A percentile compares a stretch with the other conserved stretches of the same genome.
phyloP scores from a whole-genome alignment of 1,139 yeast species.

The Scheffersomyces stambukii region DNA sequence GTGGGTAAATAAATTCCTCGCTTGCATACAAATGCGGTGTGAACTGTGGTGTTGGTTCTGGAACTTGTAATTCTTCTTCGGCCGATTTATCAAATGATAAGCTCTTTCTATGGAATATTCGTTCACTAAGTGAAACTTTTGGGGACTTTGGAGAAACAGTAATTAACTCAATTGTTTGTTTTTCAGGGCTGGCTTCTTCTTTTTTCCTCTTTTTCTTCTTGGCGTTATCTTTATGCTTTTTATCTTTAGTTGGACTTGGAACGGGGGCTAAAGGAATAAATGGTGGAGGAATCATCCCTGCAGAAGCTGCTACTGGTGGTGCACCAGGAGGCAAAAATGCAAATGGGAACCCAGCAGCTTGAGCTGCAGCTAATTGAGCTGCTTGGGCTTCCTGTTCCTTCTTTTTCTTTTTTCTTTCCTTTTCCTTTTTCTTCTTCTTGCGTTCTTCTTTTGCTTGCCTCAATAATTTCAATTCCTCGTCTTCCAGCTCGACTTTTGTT shows the following conservation, averaged over 20 bases:
- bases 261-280: no score
- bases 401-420: conserved; percentile 11
- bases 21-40: no score
- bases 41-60: conserved; percentile 2
- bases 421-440: conserved; percentile 10
- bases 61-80: neutral
- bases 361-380: conserved; percentile 20
- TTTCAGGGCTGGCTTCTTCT: neutral
- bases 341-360: conserved; percentile 15
- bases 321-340: conserved; percentile 16
- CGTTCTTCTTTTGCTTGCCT: conserved; percentile 2
- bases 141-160: no score
- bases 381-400: conserved; percentile 19
- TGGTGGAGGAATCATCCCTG: conserved; percentile 13
- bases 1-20: no score
- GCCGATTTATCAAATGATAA: no score
- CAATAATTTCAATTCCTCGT: conserved; percentile 7
- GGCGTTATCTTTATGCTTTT: no score
- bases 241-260: conserved; percentile 1
- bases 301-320: conserved; percentile 12
- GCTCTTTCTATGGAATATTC: no score
- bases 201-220: conserved; percentile 1
- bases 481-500: conserved; percentile 10
- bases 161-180: conserved; percentile 1
- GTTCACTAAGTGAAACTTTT: no score